These are phyloP conservation scores for Rosa lucieae DNA, from an alignment of 306 rosid species.

Conservation along the genomic window DNA sequence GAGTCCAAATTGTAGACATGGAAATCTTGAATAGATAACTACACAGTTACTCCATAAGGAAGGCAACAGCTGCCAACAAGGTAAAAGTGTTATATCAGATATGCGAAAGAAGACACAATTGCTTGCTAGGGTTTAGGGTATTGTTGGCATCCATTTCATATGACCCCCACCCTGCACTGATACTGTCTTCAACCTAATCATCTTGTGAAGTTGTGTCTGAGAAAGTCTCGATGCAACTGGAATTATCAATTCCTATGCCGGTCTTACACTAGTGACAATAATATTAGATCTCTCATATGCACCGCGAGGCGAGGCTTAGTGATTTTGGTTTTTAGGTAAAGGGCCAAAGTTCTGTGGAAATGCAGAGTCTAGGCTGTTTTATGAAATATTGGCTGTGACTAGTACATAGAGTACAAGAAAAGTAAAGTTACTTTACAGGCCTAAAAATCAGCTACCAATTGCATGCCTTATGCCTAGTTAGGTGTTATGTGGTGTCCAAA, in stretches of 20 bases:
- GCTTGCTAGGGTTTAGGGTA: background rate
- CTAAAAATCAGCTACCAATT: background rate
- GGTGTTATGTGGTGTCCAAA: background rate
- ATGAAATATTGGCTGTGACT: no score
- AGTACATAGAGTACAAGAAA: no score
- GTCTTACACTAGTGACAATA: background rate
- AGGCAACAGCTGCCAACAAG: background rate
- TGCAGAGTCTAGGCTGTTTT: no score
- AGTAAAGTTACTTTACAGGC: no score
- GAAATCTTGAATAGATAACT: constrained; percentile 6
- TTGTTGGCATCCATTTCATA: background rate
- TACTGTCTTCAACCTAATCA: background rate
- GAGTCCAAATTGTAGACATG: background rate
- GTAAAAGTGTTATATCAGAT: background rate
- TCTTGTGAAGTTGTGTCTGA: background rate
- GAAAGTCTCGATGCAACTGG: background rate
- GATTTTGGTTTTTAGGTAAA: no score
- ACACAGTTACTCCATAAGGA: background rate
- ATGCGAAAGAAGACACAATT: background rate
- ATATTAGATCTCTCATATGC: no score
- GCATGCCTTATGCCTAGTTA: background rate
- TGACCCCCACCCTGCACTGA: background rate
- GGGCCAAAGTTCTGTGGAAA: no score
- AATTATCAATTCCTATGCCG: background rate
- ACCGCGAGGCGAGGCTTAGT: background rate